phyloP scores from a whole-genome alignment of 208 protist genomes.

The Novymonas esmeraldas region DNA sequence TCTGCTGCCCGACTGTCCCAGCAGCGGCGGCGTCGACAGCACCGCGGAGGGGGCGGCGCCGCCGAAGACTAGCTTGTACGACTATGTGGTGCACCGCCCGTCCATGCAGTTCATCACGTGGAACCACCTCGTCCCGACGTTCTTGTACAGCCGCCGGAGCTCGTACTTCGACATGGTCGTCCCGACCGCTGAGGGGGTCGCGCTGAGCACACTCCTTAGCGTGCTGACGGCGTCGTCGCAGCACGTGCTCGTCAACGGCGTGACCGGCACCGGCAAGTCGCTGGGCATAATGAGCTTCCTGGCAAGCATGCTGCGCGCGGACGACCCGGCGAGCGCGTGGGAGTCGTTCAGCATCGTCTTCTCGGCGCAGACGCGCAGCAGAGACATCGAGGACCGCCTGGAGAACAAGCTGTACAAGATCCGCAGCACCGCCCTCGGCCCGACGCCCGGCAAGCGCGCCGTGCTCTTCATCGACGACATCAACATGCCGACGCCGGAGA shows the following conservation, averaged over 20 bases:
- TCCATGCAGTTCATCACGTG: slow-evolving; percentile 91
- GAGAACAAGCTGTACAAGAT: slow-evolving; percentile 95
- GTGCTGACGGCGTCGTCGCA: slow-evolving; percentile 74
- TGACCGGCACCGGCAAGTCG: slow-evolving; percentile 96
- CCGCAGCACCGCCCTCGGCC: slow-evolving; percentile 85
- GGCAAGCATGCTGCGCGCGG: slow-evolving; percentile 54
- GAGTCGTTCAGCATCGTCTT: slow-evolving; percentile 92
- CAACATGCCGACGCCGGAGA: slow-evolving; percentile 96
- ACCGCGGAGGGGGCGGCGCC: background rate
- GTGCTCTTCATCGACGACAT: slow-evolving; percentile 96
- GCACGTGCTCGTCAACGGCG: slow-evolving; percentile 92
- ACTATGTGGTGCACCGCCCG: slow-evolving; percentile 92
- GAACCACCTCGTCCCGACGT: slow-evolving; percentile 91
- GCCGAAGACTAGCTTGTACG: slow-evolving; percentile 82
- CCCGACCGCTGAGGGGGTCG: slow-evolving; percentile 93
- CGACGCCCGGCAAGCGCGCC: slow-evolving; percentile 87
- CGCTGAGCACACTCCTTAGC: slow-evolving; percentile 81
- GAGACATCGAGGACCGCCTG: slow-evolving; percentile 93
- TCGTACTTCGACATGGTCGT: slow-evolving; percentile 97
- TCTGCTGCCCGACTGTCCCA: slow-evolving; percentile 24
- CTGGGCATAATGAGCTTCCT: slow-evolving; percentile 79
- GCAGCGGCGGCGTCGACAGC: background rate
- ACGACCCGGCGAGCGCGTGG: slow-evolving; percentile 81
- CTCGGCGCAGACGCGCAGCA: slow-evolving; percentile 92
- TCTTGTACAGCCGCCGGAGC: slow-evolving; percentile 78